Percentiles rank a stretch among this genome's conserved stretches.
phyloP scores from a whole-genome alignment of 208 protist species.

The Porcisia hertigi region DNA sequence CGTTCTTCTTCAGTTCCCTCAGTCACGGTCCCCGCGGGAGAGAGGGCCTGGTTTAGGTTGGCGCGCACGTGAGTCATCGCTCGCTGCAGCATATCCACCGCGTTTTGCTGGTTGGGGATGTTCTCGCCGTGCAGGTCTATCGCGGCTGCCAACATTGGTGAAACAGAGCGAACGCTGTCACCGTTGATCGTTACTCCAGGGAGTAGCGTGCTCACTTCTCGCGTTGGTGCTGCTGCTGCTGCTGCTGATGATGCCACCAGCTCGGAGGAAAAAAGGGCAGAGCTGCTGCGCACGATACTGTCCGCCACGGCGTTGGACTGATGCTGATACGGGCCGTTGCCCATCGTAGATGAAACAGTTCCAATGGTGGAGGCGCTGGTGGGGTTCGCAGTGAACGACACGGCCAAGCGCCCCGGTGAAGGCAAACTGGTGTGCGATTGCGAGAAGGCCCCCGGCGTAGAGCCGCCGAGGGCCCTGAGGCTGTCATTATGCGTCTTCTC shows the following conservation, averaged over 20 bases:
- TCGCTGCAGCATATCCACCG: slow-evolving; percentile 27
- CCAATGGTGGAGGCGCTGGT: slow-evolving; percentile 9
- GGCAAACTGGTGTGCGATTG: background rate
- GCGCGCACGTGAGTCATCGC: slow-evolving; percentile 27
- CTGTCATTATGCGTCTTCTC: background rate
- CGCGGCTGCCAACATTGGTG: background rate
- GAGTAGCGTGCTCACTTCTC: background rate
- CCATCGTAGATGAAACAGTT: background rate
- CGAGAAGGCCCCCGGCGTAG: background rate
- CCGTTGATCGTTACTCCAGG: background rate
- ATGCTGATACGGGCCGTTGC: background rate
- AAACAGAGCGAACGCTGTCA: background rate
- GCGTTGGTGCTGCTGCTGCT: background rate
- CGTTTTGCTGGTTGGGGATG: background rate
- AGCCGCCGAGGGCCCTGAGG: background rate
- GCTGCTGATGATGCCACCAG: too few species aligned
- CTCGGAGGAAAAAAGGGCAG: slow-evolving; percentile 12
- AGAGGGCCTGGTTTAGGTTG: slow-evolving; percentile 2
- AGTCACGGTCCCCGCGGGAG: background rate
- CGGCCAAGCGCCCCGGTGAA: slow-evolving; percentile 4
- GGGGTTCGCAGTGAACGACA: slow-evolving; percentile 13
- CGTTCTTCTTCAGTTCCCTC: slow-evolving; percentile 17
- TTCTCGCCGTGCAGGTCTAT: background rate
- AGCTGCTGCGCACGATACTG: slow-evolving; percentile 27
- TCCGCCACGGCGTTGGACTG: slow-evolving; percentile 27